phyloP scores from a whole-genome alignment of 768 basidiomycete genomes.

The Trametes villosa region DNA sequence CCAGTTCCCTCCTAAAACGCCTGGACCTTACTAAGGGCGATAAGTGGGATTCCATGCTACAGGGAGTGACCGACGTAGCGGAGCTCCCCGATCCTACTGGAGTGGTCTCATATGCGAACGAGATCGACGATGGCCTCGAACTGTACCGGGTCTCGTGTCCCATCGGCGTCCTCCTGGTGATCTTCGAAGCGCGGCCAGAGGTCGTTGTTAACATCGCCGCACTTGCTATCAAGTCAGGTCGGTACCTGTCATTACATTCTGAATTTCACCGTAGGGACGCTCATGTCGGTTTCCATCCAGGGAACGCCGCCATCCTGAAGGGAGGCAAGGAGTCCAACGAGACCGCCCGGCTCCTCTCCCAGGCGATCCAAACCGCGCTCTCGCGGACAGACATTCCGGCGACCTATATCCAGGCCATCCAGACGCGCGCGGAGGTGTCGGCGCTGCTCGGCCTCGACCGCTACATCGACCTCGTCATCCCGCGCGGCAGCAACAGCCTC shows the following conservation, averaged over 20 bases:
- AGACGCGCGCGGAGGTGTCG: conserved; percentile 90
- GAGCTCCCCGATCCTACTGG: conserved; percentile 86
- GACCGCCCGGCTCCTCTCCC: conserved; percentile 76
- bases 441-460: conserved; percentile 83
- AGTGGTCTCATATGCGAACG: conserved; percentile 83
- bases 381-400: conserved; percentile 71
- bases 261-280: neutral
- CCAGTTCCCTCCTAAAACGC: conserved; percentile 80
- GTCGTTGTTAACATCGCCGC: conserved; percentile 98
- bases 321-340: conserved; percentile 94
- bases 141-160: conserved; percentile 95
- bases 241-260: conserved; percentile 25
- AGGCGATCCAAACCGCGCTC: conserved; percentile 80
- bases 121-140: conserved; percentile 85
- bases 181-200: conserved; percentile 97
- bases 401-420: conserved; percentile 89
- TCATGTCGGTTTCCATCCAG: conserved; percentile 44
- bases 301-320: conserved; percentile 96
- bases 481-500: conserved; percentile 90
- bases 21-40: conserved; percentile 78
- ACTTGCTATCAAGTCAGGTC: conserved; percentile 95
- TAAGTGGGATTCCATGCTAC: conserved; percentile 95
- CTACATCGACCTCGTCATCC: conserved; percentile 97
- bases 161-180: conserved; percentile 93
- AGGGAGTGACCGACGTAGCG: conserved; percentile 88